These are phyloP conservation scores for Solanum medicagineum DNA, from an alignment of 257 asterid genomes.

Conservation along the genomic window DNA sequence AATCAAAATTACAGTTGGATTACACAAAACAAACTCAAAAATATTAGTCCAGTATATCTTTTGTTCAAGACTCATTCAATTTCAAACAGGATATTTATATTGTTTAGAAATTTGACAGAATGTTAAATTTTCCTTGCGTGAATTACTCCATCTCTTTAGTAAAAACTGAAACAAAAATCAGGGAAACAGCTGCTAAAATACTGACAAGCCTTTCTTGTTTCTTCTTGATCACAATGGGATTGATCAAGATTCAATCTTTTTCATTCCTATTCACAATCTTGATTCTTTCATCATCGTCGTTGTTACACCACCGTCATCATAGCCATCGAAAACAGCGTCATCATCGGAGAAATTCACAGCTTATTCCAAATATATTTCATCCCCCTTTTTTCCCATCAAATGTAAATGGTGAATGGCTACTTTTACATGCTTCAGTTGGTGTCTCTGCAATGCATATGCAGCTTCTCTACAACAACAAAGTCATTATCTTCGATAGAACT, in stretches of 20 bases:
- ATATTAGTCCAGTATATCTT: no score
- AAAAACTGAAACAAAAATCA: background rate
- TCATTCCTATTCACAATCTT: background rate
- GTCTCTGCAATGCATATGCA: constrained; percentile 67
- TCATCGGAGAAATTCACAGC: background rate
- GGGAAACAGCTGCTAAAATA: background rate
- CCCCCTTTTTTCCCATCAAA: background rate
- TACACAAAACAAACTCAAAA: no score
- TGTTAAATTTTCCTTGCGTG: background rate
- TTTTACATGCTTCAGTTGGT: constrained; percentile 32
- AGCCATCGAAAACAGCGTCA: background rate
- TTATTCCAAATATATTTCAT: background rate
- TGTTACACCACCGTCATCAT: background rate
- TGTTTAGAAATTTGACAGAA: background rate
- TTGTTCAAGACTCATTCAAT: background rate
- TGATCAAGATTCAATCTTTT: background rate
- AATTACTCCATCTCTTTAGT: background rate
- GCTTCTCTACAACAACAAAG: constrained; percentile 50
- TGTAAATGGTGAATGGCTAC: constrained; percentile 27
- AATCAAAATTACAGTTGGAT: no score
- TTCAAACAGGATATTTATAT: background rate
- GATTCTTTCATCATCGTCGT: background rate
- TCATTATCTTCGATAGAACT: constrained; percentile 49
- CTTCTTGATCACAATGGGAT: background rate
- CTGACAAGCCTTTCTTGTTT: background rate